These are phyloP conservation scores for Xylaria sp. DNA, from an alignment of 2,329 filamentous ascomycete genomes.

Conservation along the genomic window DNA sequence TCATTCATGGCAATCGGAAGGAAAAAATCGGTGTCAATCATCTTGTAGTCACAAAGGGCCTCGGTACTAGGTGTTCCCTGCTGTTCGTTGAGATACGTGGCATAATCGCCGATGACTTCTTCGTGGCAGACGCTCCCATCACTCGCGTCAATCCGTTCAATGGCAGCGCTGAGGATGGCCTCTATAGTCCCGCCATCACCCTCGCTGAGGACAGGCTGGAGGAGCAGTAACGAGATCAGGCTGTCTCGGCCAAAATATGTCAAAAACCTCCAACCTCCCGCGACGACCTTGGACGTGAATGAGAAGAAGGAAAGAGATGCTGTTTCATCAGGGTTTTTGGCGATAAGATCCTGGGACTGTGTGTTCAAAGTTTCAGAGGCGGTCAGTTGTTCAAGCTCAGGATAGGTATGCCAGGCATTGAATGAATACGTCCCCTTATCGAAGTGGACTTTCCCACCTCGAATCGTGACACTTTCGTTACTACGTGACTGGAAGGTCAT, in stretches of 20 bases:
- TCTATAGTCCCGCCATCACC: constrained; percentile 66
- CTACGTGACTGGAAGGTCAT: constrained; percentile 57
- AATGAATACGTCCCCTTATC: constrained; percentile 66
- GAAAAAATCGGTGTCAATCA: constrained; percentile 72
- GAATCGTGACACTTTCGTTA: constrained; percentile 50
- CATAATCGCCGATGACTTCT: constrained; percentile 73
- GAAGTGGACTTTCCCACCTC: constrained; percentile 56
- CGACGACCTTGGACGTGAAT: constrained; percentile 69
- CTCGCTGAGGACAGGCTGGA: constrained; percentile 66
- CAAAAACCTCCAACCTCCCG: constrained; percentile 72
- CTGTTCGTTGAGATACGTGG: constrained; percentile 66
- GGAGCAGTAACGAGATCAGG: constrained; percentile 68
- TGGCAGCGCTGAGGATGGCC: constrained; percentile 67
- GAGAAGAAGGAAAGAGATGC: constrained; percentile 70
- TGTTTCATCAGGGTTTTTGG: constrained; percentile 57
- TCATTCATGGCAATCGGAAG: constrained; percentile 66
- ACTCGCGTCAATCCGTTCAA: constrained; percentile 68
- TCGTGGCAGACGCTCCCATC: constrained; percentile 72
- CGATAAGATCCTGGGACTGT: constrained; percentile 57
- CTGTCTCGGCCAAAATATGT: constrained; percentile 75
- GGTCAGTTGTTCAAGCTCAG: constrained; percentile 65
- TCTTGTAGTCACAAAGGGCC: constrained; percentile 66
- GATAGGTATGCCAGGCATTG: constrained; percentile 69
- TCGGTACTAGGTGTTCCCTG: constrained; percentile 62
- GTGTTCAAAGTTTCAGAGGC: constrained; percentile 61